Percentiles rank a stretch among this genome's conserved stretches.
Conservation (phyloP, 768 basidiomycete species). For the Lanmaoa pseudosensibilis region DNA sequence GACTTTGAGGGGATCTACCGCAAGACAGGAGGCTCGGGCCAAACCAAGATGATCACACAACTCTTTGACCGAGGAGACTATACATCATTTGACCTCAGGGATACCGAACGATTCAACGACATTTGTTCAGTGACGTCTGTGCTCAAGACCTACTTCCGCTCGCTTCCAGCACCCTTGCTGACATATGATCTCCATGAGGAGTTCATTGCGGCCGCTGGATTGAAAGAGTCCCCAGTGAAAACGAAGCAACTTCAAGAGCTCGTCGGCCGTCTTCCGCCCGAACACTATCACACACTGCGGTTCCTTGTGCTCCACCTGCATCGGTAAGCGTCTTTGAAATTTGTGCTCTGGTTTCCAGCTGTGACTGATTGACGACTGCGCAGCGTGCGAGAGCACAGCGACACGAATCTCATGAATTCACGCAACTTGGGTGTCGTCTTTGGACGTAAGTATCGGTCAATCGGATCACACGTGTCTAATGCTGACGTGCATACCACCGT, state of each 20-base stretch:
- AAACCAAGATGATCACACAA: slow-evolving; percentile 90
- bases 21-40: slow-evolving; percentile 91
- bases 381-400: slow-evolving; percentile 62
- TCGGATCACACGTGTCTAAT: neutral
- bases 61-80: slow-evolving; percentile 95
- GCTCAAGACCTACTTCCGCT: slow-evolving; percentile 93
- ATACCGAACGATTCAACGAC: slow-evolving; percentile 92
- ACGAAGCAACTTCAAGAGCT: slow-evolving; percentile 61
- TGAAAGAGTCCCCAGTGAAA: slow-evolving; percentile 63
- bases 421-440: slow-evolving; percentile 97
- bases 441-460: slow-evolving; percentile 70
- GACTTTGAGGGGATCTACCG: slow-evolving; percentile 99
- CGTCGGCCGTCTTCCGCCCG: slow-evolving; percentile 74
- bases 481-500: neutral
- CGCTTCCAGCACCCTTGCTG: slow-evolving; percentile 86
- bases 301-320: slow-evolving; percentile 85
- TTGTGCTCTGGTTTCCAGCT: neutral
- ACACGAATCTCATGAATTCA: slow-evolving; percentile 89
- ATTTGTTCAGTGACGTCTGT: slow-evolving; percentile 96
- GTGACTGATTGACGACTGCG: slow-evolving; percentile 3
- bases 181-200: slow-evolving; percentile 90
- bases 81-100: slow-evolving; percentile 80
- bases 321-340: slow-evolving; percentile 47
- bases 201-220: slow-evolving; percentile 75
- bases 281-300: slow-evolving; percentile 85